phyloP scores from a whole-genome alignment of 208 protist genomes.

The Leishmania martiniquensis region DNA sequence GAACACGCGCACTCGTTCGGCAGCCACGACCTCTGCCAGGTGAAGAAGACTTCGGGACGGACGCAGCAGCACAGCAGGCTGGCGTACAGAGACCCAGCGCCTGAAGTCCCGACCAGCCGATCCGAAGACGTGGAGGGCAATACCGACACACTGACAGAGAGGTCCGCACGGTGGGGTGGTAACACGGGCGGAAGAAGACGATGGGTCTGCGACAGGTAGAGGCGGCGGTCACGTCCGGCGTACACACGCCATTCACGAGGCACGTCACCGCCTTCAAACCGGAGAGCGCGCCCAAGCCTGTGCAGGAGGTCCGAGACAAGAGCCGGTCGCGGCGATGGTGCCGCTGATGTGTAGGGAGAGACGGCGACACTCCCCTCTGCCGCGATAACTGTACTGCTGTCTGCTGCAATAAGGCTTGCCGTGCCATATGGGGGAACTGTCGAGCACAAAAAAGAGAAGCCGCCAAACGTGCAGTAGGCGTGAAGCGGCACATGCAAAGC shows the following conservation, averaged over 20 bases:
- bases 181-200: slow-evolving; percentile 60
- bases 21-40: slow-evolving; percentile 17
- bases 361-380: background rate
- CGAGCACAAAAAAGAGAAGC: slow-evolving; percentile 53
- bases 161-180: slow-evolving; percentile 6
- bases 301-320: slow-evolving; percentile 41
- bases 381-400: background rate
- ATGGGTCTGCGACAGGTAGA: slow-evolving; percentile 61
- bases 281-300: slow-evolving; percentile 35
- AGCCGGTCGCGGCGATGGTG: background rate
- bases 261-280: slow-evolving; percentile 39
- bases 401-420: slow-evolving; percentile 9
- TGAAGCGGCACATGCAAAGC: slow-evolving; percentile 57
- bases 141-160: no score
- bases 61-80: background rate
- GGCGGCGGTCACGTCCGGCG: slow-evolving; percentile 50
- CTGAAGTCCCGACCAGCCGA: background rate
- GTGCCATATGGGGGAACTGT: slow-evolving; percentile 60
- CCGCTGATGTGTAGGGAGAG: background rate
- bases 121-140: background rate
- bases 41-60: slow-evolving; percentile 21
- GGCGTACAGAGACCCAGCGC: slow-evolving; percentile 5
- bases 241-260: slow-evolving; percentile 30
- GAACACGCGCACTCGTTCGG: slow-evolving; percentile 9
- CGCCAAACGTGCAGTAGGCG: slow-evolving; percentile 59